phyloP scores from a whole-genome alignment of 2,329 filamentous ascomycete genomes.

The Elsinoe necatrix region DNA sequence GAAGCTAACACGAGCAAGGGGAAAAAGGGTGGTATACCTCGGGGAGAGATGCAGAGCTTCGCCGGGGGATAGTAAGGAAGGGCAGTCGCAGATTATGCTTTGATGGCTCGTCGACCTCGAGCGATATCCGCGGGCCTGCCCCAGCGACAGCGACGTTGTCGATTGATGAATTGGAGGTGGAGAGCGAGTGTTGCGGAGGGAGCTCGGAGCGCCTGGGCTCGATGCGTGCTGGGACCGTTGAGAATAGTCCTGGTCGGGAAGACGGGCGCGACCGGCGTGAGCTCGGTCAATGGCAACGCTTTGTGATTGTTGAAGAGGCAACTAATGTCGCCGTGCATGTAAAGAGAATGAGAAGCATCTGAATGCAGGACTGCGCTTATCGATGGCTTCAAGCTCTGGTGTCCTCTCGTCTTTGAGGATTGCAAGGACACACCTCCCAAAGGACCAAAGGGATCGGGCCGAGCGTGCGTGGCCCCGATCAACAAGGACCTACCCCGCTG shows the following conservation, averaged over 20 bases:
- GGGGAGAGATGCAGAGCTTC: slow-evolving; percentile 13
- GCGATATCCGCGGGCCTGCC: slow-evolving; percentile 12
- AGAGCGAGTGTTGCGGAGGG: slow-evolving; percentile 9
- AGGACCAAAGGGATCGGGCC: neutral
- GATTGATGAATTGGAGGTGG: slow-evolving; percentile 6
- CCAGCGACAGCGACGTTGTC: slow-evolving; percentile 14
- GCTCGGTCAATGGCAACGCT: slow-evolving; percentile 14
- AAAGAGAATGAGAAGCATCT: slow-evolving; percentile 15
- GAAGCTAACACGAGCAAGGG: slow-evolving; percentile 12
- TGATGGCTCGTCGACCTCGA: slow-evolving; percentile 3
- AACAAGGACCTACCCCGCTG: neutral
- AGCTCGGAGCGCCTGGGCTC: slow-evolving; percentile 5
- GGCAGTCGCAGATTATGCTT: slow-evolving; percentile 15
- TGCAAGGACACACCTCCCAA: slow-evolving; percentile 12
- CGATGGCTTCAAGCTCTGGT: slow-evolving; percentile 6
- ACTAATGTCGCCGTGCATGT: slow-evolving; percentile 8
- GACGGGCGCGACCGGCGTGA: slow-evolving; percentile 5
- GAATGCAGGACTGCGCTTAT: slow-evolving; percentile 15
- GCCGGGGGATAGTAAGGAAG: slow-evolving; percentile 10
- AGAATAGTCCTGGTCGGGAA: slow-evolving; percentile 5
- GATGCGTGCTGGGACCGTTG: slow-evolving; percentile 15
- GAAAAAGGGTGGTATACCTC: slow-evolving; percentile 9
- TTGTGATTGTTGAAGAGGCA: slow-evolving; percentile 15
- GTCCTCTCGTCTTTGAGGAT: slow-evolving; percentile 9
- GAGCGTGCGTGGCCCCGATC: neutral